phyloP scores from a whole-genome alignment of 345 rosid species.

The Gossypium australe region DNA sequence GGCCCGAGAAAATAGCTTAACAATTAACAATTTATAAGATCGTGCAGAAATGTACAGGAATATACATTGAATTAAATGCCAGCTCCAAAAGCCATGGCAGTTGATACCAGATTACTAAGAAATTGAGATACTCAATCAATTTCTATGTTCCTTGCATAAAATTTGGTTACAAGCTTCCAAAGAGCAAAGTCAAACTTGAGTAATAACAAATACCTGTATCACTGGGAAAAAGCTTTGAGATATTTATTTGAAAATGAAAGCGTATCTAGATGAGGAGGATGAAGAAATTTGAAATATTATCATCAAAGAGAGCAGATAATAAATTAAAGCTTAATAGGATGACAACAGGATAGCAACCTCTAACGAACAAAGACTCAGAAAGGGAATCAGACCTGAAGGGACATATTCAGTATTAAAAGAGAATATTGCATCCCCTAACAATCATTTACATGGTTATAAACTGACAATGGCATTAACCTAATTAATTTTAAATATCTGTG shows the following conservation, averaged over 20 bases:
- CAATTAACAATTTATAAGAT: background rate
- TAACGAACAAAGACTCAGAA: background rate
- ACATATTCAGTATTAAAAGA: background rate
- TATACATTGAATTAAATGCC: background rate
- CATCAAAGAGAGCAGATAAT: background rate
- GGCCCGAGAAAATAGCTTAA: background rate
- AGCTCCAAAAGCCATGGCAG: background rate
- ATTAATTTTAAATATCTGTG: background rate
- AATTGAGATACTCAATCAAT: background rate
- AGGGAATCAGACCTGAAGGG: background rate
- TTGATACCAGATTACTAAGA: too few species aligned
- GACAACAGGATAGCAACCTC: background rate
- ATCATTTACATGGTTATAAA: background rate
- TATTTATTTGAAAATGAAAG: background rate
- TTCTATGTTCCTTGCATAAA: background rate
- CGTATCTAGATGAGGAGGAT: background rate
- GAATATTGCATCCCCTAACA: background rate
- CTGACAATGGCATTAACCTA: background rate
- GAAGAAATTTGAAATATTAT: background rate
- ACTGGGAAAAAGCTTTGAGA: background rate
- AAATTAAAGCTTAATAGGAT: background rate
- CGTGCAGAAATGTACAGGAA: background rate
- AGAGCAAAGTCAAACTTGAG: background rate
- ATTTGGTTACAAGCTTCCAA: background rate
- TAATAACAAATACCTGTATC: background rate